Evolutionary conservation across 2,329 filamentous ascomycete genomes (phyloP).

Genomic region (Penicillium sp.): DNA sequence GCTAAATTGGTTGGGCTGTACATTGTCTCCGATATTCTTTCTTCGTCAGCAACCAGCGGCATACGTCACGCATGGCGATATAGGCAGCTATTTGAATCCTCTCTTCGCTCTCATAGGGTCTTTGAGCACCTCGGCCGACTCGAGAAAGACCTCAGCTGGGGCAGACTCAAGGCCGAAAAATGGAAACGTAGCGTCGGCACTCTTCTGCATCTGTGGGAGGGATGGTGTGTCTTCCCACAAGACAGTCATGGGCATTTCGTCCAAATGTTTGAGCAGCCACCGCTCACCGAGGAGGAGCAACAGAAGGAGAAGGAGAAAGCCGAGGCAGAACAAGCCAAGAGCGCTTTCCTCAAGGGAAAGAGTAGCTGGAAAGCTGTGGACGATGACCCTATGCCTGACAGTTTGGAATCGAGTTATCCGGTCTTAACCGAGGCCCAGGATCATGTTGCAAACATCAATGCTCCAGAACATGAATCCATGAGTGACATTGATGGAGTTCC

Average conservation of each 20-base stretch:
- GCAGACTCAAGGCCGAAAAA: slow-evolving; percentile 76
- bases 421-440: slow-evolving; percentile 27
- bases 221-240: slow-evolving; percentile 67
- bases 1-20: slow-evolving; percentile 81
- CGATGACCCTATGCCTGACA: slow-evolving; percentile 37
- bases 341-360: slow-evolving; percentile 42
- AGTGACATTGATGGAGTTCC: slow-evolving; percentile 46
- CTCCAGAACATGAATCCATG: slow-evolving; percentile 44
- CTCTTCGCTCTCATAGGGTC: slow-evolving; percentile 65
- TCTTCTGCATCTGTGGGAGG: slow-evolving; percentile 69
- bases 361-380: slow-evolving; percentile 50
- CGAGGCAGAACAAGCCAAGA: slow-evolving; percentile 40
- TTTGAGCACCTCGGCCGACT: slow-evolving; percentile 76
- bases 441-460: slow-evolving; percentile 44
- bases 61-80: slow-evolving; percentile 87
- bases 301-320: slow-evolving; percentile 46
- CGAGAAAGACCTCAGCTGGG: slow-evolving; percentile 73
- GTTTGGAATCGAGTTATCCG: slow-evolving; percentile 29
- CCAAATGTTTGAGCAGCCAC: slow-evolving; percentile 70
- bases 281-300: slow-evolving; percentile 51
- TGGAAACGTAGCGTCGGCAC: slow-evolving; percentile 75
- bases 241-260: slow-evolving; percentile 72
- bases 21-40: slow-evolving; percentile 75
- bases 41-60: slow-evolving; percentile 71
- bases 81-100: slow-evolving; percentile 73